Evolutionary conservation across 345 rosid species (phyloP), one percentile per base, ranked within the genome.

Genomic region (Corymbia maculata): DNA sequence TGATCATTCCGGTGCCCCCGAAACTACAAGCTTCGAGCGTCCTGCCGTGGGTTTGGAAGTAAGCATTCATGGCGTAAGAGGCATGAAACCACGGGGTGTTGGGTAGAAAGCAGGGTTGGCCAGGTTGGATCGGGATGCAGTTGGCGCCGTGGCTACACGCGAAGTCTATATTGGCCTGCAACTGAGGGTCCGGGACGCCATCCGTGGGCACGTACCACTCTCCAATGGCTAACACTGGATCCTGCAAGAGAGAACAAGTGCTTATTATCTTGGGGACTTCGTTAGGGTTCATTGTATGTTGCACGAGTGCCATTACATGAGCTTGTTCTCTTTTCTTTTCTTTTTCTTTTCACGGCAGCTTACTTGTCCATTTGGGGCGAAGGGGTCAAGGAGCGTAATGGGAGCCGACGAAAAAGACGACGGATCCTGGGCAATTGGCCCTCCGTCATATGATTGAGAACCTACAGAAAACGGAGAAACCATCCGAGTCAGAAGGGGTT

Each of bases 1-100:
- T 90, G 61, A 94, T 88, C 7, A 91, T 90, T 88, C 98, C 64
- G 47, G n/a, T 2, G 59, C 87, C 50, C 2, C 47, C 7, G 61
- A 85, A 52, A 26, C 61, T 1, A 5, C 66, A 85, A 24, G 47
- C 61, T 13, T 44, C 47, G 8, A 8, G 87, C 44, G 8, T 24
- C 87, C 28, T 21, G 66, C 66, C 87, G 17, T 85, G 55, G 47
- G 28, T n/a, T 44, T 1, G 66, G 64, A 85, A 85, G 17, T 85
- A 1, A 44, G 28, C 61, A 59, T 85, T 52, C 47, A 85, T 57
- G 1, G 66, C 87, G 45, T 52, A 85, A 57, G 42, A 3, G 30
- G 61, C 55, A 26, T 85, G 87, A 3, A 1, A 52, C 87, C 9
- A 42, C 61, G 32, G 14, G 57, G n/a, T 85, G 16, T 85, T 52